Evolutionary conservation across 2,329 filamentous ascomycete genomes (phyloP).

Genomic region (Xylaria sp.): DNA sequence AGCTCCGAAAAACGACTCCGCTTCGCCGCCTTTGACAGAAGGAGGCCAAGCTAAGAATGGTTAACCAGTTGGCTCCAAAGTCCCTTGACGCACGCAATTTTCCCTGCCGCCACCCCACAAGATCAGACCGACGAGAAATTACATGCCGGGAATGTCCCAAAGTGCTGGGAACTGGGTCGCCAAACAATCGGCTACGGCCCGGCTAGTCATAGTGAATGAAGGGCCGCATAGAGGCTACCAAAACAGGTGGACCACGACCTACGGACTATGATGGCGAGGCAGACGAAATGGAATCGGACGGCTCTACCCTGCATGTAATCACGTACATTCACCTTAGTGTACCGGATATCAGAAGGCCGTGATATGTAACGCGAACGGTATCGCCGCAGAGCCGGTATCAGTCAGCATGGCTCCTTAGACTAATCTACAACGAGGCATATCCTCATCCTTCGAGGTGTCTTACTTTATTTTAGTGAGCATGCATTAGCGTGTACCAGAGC

Average conservation of each 20-base stretch:
- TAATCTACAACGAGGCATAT: background rate
- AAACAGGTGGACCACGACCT: background rate
- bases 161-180: slow-evolving; percentile 36
- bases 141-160: slow-evolving; percentile 25
- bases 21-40: slow-evolving; percentile 28
- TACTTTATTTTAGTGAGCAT: slow-evolving; percentile 41
- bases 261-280: background rate
- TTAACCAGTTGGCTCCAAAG: slow-evolving; percentile 20
- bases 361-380: slow-evolving; percentile 1
- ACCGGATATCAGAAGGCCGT: background rate
- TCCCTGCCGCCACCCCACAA: slow-evolving; percentile 35
- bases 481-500: slow-evolving; percentile 45
- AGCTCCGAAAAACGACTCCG: slow-evolving; percentile 23
- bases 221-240: background rate
- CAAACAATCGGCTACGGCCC: slow-evolving; percentile 9
- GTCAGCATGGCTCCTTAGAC: slow-evolving; percentile 21
- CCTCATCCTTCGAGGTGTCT: slow-evolving; percentile 36
- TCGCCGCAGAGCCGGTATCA: slow-evolving; percentile 14
- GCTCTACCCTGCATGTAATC: background rate
- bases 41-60: slow-evolving; percentile 26
- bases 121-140: slow-evolving; percentile 23
- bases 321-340: background rate
- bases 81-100: slow-evolving; percentile 39
- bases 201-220: slow-evolving; percentile 2
- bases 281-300: background rate